Evolutionary conservation across 805 yeast genomes (phyloP).

Genomic region (Candida orba): DNA sequence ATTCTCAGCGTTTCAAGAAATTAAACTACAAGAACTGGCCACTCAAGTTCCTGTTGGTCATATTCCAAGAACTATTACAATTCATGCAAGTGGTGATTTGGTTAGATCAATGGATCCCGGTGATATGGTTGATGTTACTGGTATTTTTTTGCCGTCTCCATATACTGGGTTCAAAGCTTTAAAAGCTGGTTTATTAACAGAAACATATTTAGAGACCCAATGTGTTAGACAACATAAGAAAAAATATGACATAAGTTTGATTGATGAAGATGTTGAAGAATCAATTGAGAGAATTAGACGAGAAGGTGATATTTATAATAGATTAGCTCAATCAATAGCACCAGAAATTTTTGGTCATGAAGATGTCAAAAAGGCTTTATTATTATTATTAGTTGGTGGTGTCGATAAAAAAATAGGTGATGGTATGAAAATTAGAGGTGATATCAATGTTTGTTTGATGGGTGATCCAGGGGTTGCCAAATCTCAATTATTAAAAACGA

Average conservation of each 20-base stretch:
- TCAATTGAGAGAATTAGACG: slow-evolving; percentile 48
- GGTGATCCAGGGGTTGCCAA: slow-evolving; percentile 99
- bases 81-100: slow-evolving; percentile 88
- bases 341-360: slow-evolving; percentile 95
- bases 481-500: slow-evolving; percentile 88
- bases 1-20: slow-evolving; percentile 92
- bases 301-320: slow-evolving; percentile 69
- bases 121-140: slow-evolving; percentile 88
- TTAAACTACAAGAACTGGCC: slow-evolving; percentile 88
- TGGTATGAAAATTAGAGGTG: slow-evolving; percentile 97
- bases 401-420: slow-evolving; percentile 92
- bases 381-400: slow-evolving; percentile 86
- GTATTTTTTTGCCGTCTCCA: slow-evolving; percentile 89
- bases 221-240: slow-evolving; percentile 80
- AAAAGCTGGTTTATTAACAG: slow-evolving; percentile 88
- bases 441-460: slow-evolving; percentile 90
- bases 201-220: slow-evolving; percentile 88
- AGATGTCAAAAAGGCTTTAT: slow-evolving; percentile 87
- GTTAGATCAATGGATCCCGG: slow-evolving; percentile 90
- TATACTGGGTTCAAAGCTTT: slow-evolving; percentile 93
- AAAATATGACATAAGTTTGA: slow-evolving; percentile 62
- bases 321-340: slow-evolving; percentile 83
- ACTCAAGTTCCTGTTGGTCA: slow-evolving; percentile 98
- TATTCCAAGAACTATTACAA: slow-evolving; percentile 80
- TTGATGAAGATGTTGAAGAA: slow-evolving; percentile 48